phyloP scores from a whole-genome alignment of 306 rosid species.

The Mucuna pruriens region DNA sequence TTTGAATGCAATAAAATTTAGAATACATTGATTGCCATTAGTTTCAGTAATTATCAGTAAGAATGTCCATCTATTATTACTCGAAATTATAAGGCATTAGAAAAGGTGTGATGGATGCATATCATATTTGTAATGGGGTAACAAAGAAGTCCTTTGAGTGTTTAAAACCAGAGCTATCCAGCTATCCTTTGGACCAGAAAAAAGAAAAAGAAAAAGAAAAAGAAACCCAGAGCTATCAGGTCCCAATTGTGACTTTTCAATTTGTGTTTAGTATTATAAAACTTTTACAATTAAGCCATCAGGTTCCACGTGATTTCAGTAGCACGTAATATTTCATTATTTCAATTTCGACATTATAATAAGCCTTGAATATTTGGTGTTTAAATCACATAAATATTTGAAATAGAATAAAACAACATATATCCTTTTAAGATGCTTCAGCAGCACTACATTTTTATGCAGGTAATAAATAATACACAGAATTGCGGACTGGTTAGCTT shows the following conservation, averaged over 20 bases:
- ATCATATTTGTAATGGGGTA: not conserved
- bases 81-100: not conserved
- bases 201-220: not conserved
- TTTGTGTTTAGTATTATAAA: not conserved
- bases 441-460: not conserved
- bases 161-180: not conserved
- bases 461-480: not conserved
- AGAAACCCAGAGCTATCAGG: not conserved
- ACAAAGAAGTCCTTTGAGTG: not conserved
- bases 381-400: not conserved
- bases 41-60: too few relatives aligned
- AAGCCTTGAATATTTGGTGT: not conserved
- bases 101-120: not conserved
- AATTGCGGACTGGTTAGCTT: not conserved
- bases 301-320: not conserved
- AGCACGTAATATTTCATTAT: not conserved
- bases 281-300: not conserved
- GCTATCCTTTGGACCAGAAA: not conserved
- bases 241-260: not conserved
- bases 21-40: too few relatives aligned
- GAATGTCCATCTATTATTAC: too few relatives aligned
- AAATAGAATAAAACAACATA: not conserved
- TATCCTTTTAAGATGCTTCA: not conserved
- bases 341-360: not conserved
- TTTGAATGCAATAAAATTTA: too few relatives aligned